Base-by-base conservation (phyloP, 75 land plant species). In the Sequoiadendron giganteum region DNA sequence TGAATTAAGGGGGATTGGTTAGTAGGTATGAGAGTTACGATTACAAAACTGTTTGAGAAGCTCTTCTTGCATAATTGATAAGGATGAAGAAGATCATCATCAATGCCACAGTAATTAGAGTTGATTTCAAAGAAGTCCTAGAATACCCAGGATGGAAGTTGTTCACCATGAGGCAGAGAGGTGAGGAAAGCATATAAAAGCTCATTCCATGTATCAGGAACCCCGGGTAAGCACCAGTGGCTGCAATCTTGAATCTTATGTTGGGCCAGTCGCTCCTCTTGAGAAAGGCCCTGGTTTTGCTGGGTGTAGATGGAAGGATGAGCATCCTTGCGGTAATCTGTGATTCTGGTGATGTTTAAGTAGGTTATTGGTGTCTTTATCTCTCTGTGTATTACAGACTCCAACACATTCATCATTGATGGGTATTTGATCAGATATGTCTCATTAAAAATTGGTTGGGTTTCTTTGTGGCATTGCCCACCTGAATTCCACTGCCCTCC, bases 171-270 rank as follows among this genome's bases (percentile, higher is more conserved):
- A 58, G 19, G 65, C 65, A 5, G 65, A 18, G 65, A 58, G 65
- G 25, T 19, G 65, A 58, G 65, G 9, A 65, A 85, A 28, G 85
- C 32, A 47, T 88, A 89, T 6, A 89, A 72, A 30, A 89, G 68
- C 48, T 88, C 85, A 49, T 89, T 89, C 90, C 90, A 89, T 34
- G 90, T 89, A 75, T 89, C 90, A 19, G 90, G 89, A 6, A 89
- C 70, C 18, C 90, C 90, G 14, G 90, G 90, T 14, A 89, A 85
- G 77, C 89, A 89, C 89, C 90, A 89, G 34, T 89, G 90, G 90
- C 90, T 89, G 55, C 90, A 88, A 21, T 89, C 90, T 47, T 89
- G 90, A 39, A 49, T 25, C 21, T 2, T 61, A 3, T 47, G 13
- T 4, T 16, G 85, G 21, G 43, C n/a, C 43, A 45, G 25, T 48